Evolutionary conservation across 768 basidiomycete genomes (phyloP), one percentile per base, ranked within the genome.

Genomic region (Amanita pallidorosea): DNA sequence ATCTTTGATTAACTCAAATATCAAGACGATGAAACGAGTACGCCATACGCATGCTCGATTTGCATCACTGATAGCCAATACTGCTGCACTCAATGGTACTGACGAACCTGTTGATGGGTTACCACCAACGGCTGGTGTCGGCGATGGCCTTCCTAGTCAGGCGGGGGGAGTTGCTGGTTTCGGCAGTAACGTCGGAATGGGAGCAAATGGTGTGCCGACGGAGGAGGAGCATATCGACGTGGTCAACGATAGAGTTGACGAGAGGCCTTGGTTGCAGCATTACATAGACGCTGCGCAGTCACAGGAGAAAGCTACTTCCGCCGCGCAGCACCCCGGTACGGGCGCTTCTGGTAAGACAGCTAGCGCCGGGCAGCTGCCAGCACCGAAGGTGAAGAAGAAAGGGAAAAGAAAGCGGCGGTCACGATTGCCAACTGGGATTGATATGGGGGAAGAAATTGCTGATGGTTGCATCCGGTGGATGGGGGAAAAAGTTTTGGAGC

Each of bases 401-500:
- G 60, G 15, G 64, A 64, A 42, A 60, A 58, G 46, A 65, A 65
- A 54, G 53, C 55, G 47, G 61, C 61, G 45, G 54, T 56, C 33
- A 53, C 52, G 54, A 51, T 56, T 53, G 41, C 38, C 57, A 27
- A 56, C 56, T 34, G 72, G 70, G 9, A 57, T 77, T 37, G 85
- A 84, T 51, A 62, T 88, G 23, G 85, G 83, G 1, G 74, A 74
- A 53, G 66, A 71, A 51, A 80, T 73, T 52, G 81, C 83, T 7
- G 65, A 68, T 40, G 74, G 80, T 50, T 93, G 84, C 67, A 60
- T 85, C 59, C 70, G 73, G 56, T 90, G 83, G 88, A 77, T 80
- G 75, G 71, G 77, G 20, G 67, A 69, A 48, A 91, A 88, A 68
- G 73, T 95, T 46, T 60, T 96, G 58, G 91, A 95, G 57, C 94